Base-by-base conservation (phyloP, 305 asterid species). In the Solanum chacoense region DNA sequence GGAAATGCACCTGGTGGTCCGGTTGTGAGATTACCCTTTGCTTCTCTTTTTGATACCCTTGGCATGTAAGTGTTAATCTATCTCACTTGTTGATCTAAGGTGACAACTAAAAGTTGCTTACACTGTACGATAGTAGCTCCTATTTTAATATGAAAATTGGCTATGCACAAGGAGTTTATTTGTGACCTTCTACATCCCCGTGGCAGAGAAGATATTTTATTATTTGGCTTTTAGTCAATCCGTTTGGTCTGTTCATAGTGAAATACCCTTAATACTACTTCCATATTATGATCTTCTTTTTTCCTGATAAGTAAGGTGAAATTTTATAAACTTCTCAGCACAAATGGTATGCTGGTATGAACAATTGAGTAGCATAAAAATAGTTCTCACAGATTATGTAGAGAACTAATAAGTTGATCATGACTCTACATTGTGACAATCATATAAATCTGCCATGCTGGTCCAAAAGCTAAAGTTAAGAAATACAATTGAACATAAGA, bases 41-140 rank as follows among this genome's bases (percentile, higher is more conserved):
- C 95, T 26, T 92, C 94, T 89, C 92, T 93, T 26, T 93, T 92
- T 78, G 95, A 92, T 90, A 90, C 91, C 29, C 94, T 92, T 88
- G 95, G 93, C 91, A 85, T 90, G 95, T 93, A 78, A 92, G 94
- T 93, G 31, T 83, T 22, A 20, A 22, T 32, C 74, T 83, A 29
- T 81, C 16, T 81, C 72, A 50, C 73, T 50, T 31, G 73, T 83
- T 83, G 73, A 83, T 83, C 40, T 6, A 31, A 50, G 31, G 42
- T 50, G 73, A 50, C 72, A 83, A 20, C 72, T 45, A 81, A 31
- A 42, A 16, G 86, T 81, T 45, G 71, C 24, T 18, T 55, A 55
- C 67, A 55, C 67, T 45, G 28, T 28, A 45, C 29, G 11, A 50
- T 50, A 20, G 26, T 83, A 31, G 40, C 71, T 83, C 72, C 73